A percentile compares a stretch with the other conserved stretches of the same genome.
Conservation (phyloP, 768 basidiomycete species). For the Kwoniella heveanensis region DNA sequence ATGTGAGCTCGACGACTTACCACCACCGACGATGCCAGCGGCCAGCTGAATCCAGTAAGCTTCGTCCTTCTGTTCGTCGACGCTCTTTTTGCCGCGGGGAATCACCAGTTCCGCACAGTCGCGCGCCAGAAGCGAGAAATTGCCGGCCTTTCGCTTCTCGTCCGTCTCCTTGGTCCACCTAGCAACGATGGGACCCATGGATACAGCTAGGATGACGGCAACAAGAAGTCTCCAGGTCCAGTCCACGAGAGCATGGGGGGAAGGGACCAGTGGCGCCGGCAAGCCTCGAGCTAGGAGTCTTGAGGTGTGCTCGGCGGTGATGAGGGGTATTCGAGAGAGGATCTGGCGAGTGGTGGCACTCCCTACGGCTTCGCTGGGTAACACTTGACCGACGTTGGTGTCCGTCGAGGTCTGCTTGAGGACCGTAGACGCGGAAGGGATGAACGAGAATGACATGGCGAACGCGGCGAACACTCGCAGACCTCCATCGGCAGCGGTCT, state of each 20-base stretch:
- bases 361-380: conserved; percentile 2
- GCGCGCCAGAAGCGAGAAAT: neutral
- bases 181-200: conserved; percentile 38
- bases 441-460: conserved; percentile 46
- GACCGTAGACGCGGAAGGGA: conserved; percentile 44
- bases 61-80: conserved; percentile 4
- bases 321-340: conserved; percentile 40
- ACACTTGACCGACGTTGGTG: conserved; percentile 18
- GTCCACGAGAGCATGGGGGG: conserved; percentile 42
- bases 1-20: conserved; percentile 34
- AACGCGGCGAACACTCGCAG: conserved; percentile 48
- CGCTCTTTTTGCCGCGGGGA: neutral
- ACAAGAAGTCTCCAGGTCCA: conserved; percentile 48
- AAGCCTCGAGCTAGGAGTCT: conserved; percentile 35
- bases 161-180: conserved; percentile 10
- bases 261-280: conserved; percentile 31
- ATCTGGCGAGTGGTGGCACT: conserved; percentile 35
- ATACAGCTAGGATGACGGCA: conserved; percentile 34
- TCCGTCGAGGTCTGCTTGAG: conserved; percentile 17
- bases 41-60: conserved; percentile 18
- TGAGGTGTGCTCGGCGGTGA: conserved; percentile 47
- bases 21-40: conserved; percentile 38
- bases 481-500: conserved; percentile 14
- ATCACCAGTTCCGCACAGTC: conserved; percentile 9
- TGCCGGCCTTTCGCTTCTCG: conserved; percentile 20